Percentiles rank a stretch among this genome's conserved stretches.
These are phyloP conservation scores for Fusarium siculi DNA, from an alignment of 2,329 filamentous ascomycete species.

Conservation along the genomic window DNA sequence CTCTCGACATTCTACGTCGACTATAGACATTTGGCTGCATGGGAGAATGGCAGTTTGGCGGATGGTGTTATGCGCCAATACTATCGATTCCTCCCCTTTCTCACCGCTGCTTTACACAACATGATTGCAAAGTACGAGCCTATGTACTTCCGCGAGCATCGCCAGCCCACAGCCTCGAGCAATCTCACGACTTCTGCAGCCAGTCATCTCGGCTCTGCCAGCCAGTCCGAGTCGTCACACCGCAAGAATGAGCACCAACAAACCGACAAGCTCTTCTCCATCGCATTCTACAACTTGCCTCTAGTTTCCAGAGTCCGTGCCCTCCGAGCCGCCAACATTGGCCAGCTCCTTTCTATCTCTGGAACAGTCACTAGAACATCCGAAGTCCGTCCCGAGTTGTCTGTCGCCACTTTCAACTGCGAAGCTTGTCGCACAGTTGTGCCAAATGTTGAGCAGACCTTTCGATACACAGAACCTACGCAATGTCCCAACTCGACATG, in stretches of 20 bases:
- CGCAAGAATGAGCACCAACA: conserved; percentile 93
- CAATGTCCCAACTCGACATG: conserved; percentile 92
- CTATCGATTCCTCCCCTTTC: conserved; percentile 93
- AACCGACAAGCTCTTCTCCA: conserved; percentile 93
- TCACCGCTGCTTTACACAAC: conserved; percentile 88
- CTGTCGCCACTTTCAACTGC: conserved; percentile 91
- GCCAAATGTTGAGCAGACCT: conserved; percentile 94
- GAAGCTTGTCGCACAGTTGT: conserved; percentile 86
- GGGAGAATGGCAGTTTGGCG: conserved; percentile 82
- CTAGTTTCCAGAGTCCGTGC: conserved; percentile 87
- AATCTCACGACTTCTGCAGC: conserved; percentile 75
- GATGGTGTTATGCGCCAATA: conserved; percentile 90
- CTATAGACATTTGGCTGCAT: conserved; percentile 82
- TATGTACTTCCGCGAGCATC: conserved; percentile 91
- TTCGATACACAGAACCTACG: conserved; percentile 95
- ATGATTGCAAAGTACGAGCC: conserved; percentile 95
- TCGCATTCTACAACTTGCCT: conserved; percentile 93
- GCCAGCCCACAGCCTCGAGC: conserved; percentile 82
- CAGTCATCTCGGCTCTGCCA: conserved; percentile 70
- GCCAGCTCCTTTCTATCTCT: conserved; percentile 92
- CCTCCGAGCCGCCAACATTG: conserved; percentile 89
- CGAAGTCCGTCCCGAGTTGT: conserved; percentile 93
- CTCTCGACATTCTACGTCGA: conserved; percentile 91
- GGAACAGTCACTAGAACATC: conserved; percentile 97
- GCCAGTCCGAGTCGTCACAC: conserved; percentile 73